Base-by-base conservation (phyloP, 345 rosid genomes). In the Lepidium didymum region DNA sequence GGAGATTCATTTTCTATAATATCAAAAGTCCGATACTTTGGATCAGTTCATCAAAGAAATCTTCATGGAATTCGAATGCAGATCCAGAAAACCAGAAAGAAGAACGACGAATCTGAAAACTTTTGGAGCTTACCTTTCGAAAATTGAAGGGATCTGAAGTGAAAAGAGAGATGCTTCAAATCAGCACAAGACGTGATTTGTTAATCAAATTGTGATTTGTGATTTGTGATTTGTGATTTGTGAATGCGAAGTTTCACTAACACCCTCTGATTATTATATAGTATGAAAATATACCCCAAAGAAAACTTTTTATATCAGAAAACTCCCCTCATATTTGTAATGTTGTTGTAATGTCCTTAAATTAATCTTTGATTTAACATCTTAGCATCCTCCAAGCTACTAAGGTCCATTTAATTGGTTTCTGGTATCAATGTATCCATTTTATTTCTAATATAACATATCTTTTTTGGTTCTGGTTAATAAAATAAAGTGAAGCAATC, bases 141-240 rank as follows among this genome's bases (percentile, higher is more conserved):
- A 50, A 60, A 25, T 41, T 33, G 68, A 42, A 62, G 69, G 68
- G 75, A 70, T 70, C 68, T 51, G 9, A 38, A 40, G 14, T 23
- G 74, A 59, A 59, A 29, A 29, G 25, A 33, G 45, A 33, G 18
- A 23, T 21, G 42, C 35, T 60, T 59, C 67, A 50, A 60, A 59
- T 69, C 59, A 69, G 37, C 57, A 7, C 13, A 42, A 69, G 49
- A 37, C 57, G 38, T 38, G 29, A 10, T 46, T 46, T 57, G 45
- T 21, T 36, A 61, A n/a, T 6, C 7, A 29, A 16, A 12, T 37
- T 19, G 2, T 8, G 1, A 10, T 7, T 19, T 9, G 10, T 23
- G n/a, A 10, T 31, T 53, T 45, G 13, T 68, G 55, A 68, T 44
- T 27, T 46, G 64, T 45, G 16, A 6, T 41, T 60, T 2, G 38